Percentiles rank a stretch among this genome's conserved stretches.
These are phyloP conservation scores for Claviceps sp. DNA, from an alignment of 2,329 filamentous ascomycete genomes.

Conservation along the genomic window DNA sequence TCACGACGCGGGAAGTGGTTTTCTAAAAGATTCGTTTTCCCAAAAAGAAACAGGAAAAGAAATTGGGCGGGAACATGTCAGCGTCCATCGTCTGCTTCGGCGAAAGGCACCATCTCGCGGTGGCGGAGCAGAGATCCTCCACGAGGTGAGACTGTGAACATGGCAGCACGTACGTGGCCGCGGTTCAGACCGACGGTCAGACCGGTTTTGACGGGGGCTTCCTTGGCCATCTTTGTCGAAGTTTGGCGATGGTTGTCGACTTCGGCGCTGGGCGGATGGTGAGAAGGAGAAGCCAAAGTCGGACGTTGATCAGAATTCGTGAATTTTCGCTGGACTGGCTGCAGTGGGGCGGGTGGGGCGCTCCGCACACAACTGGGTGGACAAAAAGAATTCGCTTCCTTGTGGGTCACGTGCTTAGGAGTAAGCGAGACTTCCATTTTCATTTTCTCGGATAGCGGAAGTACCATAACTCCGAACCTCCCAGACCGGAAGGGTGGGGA, in stretches of 20 bases:
- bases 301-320: slow-evolving; percentile 1
- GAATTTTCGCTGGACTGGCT: slow-evolving; percentile 12
- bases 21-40: slow-evolving; percentile 45
- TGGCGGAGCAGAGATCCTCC: slow-evolving; percentile 51
- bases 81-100: slow-evolving; percentile 47
- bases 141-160: slow-evolving; percentile 52
- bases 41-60: slow-evolving; percentile 9
- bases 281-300: slow-evolving; percentile 10
- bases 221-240: slow-evolving; percentile 42
- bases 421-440: slow-evolving; percentile 7
- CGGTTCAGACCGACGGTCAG: slow-evolving; percentile 49
- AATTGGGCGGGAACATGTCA: slow-evolving; percentile 29
- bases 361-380: background rate
- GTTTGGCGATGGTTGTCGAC: slow-evolving; percentile 16
- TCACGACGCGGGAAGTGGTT: slow-evolving; percentile 66
- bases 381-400: slow-evolving; percentile 1
- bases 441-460: background rate
- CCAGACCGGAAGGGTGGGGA: background rate
- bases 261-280: slow-evolving; percentile 15
- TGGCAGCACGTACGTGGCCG: slow-evolving; percentile 42
- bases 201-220: slow-evolving; percentile 43
- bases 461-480: background rate
- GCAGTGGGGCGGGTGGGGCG: slow-evolving; percentile 4
- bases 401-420: slow-evolving; percentile 16
- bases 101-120: slow-evolving; percentile 14